These are phyloP conservation scores for Vinca major DNA, from an alignment of 305 asterid species.

Conservation along the genomic window DNA sequence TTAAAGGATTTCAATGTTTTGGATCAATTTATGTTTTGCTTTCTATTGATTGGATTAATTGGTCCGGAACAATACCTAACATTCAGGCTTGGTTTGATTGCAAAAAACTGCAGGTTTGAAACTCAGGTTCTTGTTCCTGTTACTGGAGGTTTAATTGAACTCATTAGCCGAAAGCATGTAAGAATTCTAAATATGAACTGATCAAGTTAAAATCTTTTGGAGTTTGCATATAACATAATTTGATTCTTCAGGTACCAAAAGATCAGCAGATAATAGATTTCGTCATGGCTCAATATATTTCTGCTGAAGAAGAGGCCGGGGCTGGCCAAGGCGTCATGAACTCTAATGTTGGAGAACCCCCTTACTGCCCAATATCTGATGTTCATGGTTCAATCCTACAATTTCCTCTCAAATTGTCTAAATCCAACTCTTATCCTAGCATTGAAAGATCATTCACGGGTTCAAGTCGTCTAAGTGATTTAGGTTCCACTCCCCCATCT, in stretches of 20 bases:
- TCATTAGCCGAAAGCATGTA: slow-evolving; percentile 47
- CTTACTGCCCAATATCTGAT: slow-evolving; percentile 13
- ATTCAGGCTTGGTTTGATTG: not conserved
- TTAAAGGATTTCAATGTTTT: not conserved
- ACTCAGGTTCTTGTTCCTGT: slow-evolving; percentile 67
- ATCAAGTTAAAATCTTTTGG: not conserved
- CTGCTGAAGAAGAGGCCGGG: slow-evolving; percentile 33
- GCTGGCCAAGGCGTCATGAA: slow-evolving; percentile 5
- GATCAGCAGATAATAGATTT: slow-evolving; percentile 47
- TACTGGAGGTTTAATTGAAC: slow-evolving; percentile 59
- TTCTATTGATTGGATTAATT: not conserved
- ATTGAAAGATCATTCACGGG: slow-evolving; percentile 54
- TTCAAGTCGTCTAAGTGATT: slow-evolving; percentile 44
- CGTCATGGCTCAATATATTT: slow-evolving; percentile 27
- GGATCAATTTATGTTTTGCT: not conserved
- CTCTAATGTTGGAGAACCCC: slow-evolving; percentile 14
- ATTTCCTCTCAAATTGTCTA: slow-evolving; percentile 22
- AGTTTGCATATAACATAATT: slow-evolving; percentile 5
- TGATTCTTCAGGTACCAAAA: slow-evolving; percentile 38
- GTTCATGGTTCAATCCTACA: slow-evolving; percentile 11
- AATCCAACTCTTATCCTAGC: slow-evolving; percentile 32
- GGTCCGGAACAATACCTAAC: not conserved
- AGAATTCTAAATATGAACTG: slow-evolving; percentile 2
- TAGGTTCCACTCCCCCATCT: slow-evolving; percentile 18
- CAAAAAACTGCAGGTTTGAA: slow-evolving; percentile 42